Evolutionary conservation across 164 flowering plant genomes (phyloP).

Genomic region (Liquidambar formosana): DNA sequence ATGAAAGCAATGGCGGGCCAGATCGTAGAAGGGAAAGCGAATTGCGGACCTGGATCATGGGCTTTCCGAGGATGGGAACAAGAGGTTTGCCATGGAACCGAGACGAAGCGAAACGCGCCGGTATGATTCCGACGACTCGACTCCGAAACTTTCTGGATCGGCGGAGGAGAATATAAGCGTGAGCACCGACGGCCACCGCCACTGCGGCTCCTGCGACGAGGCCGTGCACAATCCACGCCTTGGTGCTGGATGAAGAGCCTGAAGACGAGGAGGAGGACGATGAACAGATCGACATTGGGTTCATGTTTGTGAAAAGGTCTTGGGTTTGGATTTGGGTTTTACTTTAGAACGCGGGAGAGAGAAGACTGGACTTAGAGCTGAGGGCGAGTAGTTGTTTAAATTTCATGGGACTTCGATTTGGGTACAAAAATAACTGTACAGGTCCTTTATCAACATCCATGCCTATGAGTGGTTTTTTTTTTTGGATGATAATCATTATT

Average conservation of each 20-base stretch:
- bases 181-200: slow-evolving; percentile 57
- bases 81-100: slow-evolving; percentile 84
- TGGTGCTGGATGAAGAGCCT: slow-evolving; percentile 29
- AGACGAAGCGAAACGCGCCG: slow-evolving; percentile 83
- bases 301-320: background rate
- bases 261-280: slow-evolving; percentile 32
- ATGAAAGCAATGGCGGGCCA: too few species aligned
- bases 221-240: slow-evolving; percentile 61
- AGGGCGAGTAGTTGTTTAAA: too few species aligned
- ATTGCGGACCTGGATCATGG: slow-evolving; percentile 82
- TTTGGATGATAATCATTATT: too few species aligned
- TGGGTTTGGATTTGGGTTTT: too few species aligned
- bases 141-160: slow-evolving; percentile 52
- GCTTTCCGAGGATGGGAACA: slow-evolving; percentile 84
- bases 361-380: too few species aligned
- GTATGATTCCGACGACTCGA: slow-evolving; percentile 83
- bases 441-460: too few species aligned
- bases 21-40: background rate
- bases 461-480: too few species aligned
- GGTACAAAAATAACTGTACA: too few species aligned
- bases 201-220: slow-evolving; percentile 58
- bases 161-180: slow-evolving; percentile 27
- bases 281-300: slow-evolving; percentile 32
- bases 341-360: too few species aligned
- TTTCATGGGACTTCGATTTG: too few species aligned